Evolutionary conservation across 1,139 yeast species (phyloP), one percentile per base, ranked within the genome.

Genomic region (Sugiyamaella neomexicana): DNA sequence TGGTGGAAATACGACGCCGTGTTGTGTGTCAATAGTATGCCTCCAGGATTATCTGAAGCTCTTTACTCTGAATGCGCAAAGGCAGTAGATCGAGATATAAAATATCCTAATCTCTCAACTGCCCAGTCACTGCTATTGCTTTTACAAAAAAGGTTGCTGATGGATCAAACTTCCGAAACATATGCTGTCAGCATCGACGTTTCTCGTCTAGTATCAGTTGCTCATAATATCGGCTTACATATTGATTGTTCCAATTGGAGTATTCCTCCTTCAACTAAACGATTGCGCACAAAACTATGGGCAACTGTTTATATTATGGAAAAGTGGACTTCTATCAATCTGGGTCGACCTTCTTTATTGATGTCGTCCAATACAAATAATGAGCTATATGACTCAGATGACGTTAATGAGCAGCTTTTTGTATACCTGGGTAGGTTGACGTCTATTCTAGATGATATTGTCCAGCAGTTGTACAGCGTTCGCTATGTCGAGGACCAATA

Each of bases 61-160:
- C 58, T 71, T 12, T 71, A 67, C 62, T 60, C 60, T 7, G 67
- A 68, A 49, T 67, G 72, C 48, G 59, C 61, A 4, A 58, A 60
- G n/a, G 65, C 70, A 2, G 65, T 71, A 5, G 70, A 70, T 17
- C 63, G 72, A 9, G 73, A 71, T 39, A 55, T 68, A 32, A 58
- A 62, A 36, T 68, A 67, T 38, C 74, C 80, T 20, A 73, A 75
- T 48, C 63, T 77, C 39, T 72, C 73, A 44, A 72, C 82, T 17
- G 72, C 74, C 70, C 76, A 77, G 44, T 76, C 75, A 42, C 68
- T 74, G 49, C 67, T 74, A 34, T 65, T 72, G 15, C 70, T 68
- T 25, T 56, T 67, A 15, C 75, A 71, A 56, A 63, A 64, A 47
- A 64, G 73, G 15, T 61, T 70, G 20, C 59, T 65, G 12, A 61